A percentile compares a stretch with the other conserved stretches of the same genome.
These are phyloP conservation scores for Trichocladium uniseriatum DNA, from an alignment of 495 filamentous ascomycete genomes.

Conservation along the genomic window DNA sequence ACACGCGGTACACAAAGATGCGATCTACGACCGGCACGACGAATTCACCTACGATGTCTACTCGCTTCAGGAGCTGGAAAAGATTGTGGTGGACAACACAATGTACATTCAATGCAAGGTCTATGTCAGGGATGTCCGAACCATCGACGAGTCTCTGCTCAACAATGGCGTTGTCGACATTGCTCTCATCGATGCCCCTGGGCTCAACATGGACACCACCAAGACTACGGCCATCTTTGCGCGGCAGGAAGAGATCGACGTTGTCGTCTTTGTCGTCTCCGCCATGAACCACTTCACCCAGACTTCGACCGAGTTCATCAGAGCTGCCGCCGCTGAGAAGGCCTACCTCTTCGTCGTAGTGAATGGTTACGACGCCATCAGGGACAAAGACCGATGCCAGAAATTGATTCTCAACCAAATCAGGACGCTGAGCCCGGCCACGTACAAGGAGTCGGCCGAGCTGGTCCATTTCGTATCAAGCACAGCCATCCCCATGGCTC, in stretches of 20 bases:
- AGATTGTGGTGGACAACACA: slow-evolving; percentile 78
- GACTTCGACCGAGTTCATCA: slow-evolving; percentile 93
- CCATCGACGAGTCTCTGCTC: slow-evolving; percentile 85
- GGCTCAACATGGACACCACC: slow-evolving; percentile 86
- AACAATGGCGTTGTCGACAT: slow-evolving; percentile 98
- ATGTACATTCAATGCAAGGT: slow-evolving; percentile 92
- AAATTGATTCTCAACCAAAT: slow-evolving; percentile 91
- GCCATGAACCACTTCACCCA: slow-evolving; percentile 96
- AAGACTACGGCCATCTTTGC: slow-evolving; percentile 97
- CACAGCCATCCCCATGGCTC: slow-evolving; percentile 73
- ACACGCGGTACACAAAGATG: slow-evolving; percentile 79
- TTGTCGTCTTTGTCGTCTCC: slow-evolving; percentile 96
- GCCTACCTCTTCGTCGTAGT: slow-evolving; percentile 99
- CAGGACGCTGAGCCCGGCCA: slow-evolving; percentile 70
- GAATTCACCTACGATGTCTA: slow-evolving; percentile 90
- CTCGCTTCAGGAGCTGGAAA: slow-evolving; percentile 63
- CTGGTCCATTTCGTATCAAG: slow-evolving; percentile 97
- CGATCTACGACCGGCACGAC: slow-evolving; percentile 75
- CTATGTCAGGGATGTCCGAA: slow-evolving; percentile 84
- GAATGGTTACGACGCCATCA: slow-evolving; percentile 91
- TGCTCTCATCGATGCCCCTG: slow-evolving; percentile 91
- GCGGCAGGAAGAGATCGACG: slow-evolving; percentile 95
- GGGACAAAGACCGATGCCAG: slow-evolving; percentile 72
- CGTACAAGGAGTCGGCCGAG: slow-evolving; percentile 85
- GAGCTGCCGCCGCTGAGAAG: slow-evolving; percentile 90